Base-by-base conservation (phyloP, 441 rosid genomes). In the Gossypium davidsonii region DNA sequence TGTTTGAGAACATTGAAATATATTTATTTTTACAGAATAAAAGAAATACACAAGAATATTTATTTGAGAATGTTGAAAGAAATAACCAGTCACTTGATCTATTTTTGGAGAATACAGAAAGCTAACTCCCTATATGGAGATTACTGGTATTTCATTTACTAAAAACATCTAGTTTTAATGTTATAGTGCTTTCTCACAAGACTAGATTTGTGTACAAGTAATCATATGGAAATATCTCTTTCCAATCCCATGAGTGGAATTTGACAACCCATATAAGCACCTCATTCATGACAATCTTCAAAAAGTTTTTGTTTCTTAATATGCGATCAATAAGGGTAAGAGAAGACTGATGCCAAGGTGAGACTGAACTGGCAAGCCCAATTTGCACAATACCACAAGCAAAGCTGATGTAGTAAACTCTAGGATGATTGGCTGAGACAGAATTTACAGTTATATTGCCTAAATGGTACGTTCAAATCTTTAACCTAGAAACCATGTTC, bases 381-480 rank as follows among this genome's bases (percentile, higher is more conserved):
- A 21, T 49, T 65, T 64, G 34, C 46, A 65, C 12, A 65, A 23
- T 44, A 65, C 8, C 17, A 46, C 18, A 65, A 65, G 20, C 37
- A 44, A 65, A 14, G 55, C 18, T 8, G 34, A 46, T 5, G 34
- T 44, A 65, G 12, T 65, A 6, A 44, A 64, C 31, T 64, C 53
- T 39, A 42, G n/a, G 37, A 65, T 65, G 52, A 65, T 21, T 18
- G 70, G 70, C n/a, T 44, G 55, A 62, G 70, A 44, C 55, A 44
- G 49, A 37, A 44, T 44, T 44, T 44, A 65, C 18, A 34, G 11
- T 34, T 8, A 10, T 63, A 37, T 39, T 63, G 49, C 28, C 20
- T 37, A 18, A 37, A 63, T 18, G 20, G n/a, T 18, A 39, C 5
- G 15, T 4, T 12, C 28, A 18, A 9, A 8, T 15, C 0, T 8